Base-by-base conservation (phyloP, 257 asterid species). In the Gentiana macrophylla region DNA sequence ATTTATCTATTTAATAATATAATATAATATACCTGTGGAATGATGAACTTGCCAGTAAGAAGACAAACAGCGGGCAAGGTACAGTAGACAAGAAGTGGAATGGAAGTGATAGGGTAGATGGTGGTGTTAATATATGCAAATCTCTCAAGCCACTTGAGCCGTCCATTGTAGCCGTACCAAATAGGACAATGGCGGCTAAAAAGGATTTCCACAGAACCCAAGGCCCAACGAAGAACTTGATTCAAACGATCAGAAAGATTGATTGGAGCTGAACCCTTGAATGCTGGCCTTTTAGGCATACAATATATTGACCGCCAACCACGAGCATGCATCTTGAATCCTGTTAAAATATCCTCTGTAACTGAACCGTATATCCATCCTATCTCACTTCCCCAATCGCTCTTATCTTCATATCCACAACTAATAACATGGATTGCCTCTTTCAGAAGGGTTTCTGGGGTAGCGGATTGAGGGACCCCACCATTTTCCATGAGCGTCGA, bases 311-410 rank as follows among this genome's bases (percentile, higher is more conserved):
- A 89, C 36, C 97, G 86, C 97, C 97, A 89, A 37, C 97, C 97
- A 72, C 97, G 94, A 3, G 97, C 97, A 61, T 89, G 97, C 97
- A 89, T 89, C 81, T 89, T 89, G 67, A 89, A 89, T 77, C 97
- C 97, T 55, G 97, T 89, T 47, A 86, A 95, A 86, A 89, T 89
- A 84, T 89, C 97, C 77, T 89, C 97, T 52, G 97, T 89, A 59
- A 89, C 95, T 5, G 97, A 89, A 72, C 97, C 97, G 62, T 90
- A 90, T 65, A 90, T 90, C 98, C 98, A 90, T 68, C 98, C 98
- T 69, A 90, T 96, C 94, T 90, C 98, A 62, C 71, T 70, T 69
- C 98, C 98, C 98, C 98, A 90, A 65, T 90, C 98, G 59, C 96
- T n/a, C 76, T 90, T 90, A 63, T 90, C 98, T 73, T 90, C 98